Percentiles rank a stretch among this genome's conserved stretches.
These are phyloP conservation scores for Bidens hawaiensis DNA, from an alignment of 140 eudicot genomes.

Conservation along the genomic window DNA sequence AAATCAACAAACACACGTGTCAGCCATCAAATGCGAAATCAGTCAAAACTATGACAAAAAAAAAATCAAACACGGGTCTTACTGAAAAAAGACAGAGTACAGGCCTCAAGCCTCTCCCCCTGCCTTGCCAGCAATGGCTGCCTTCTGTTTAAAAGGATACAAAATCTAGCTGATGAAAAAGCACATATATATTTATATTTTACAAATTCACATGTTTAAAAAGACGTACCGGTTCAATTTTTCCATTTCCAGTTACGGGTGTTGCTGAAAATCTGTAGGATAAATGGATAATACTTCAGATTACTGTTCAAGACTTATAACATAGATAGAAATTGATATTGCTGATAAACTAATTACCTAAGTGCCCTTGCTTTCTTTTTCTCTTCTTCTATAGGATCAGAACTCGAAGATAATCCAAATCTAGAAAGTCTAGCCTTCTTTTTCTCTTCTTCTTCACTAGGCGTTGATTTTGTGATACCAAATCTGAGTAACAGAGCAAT, in stretches of 20 bases:
- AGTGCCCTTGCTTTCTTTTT: slow-evolving; percentile 95
- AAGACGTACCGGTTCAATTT: slow-evolving; percentile 37
- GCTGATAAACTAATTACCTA: slow-evolving; percentile 38
- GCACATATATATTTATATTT: neutral
- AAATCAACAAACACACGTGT: slow-evolving; percentile 7
- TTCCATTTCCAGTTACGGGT: slow-evolving; percentile 39
- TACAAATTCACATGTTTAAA: neutral
- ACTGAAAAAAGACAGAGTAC: slow-evolving; percentile 11
- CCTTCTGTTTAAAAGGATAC: slow-evolving; percentile 40
- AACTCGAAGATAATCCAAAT: slow-evolving; percentile 54
- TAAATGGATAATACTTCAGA: slow-evolving; percentile 17
- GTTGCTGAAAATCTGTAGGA: slow-evolving; percentile 64
- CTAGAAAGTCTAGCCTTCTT: slow-evolving; percentile 95
- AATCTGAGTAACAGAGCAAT: slow-evolving; percentile 43
- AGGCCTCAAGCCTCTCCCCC: slow-evolving; percentile 55
- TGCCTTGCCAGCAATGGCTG: slow-evolving; percentile 45
- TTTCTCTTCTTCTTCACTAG: slow-evolving; percentile 72
- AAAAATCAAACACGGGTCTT: slow-evolving; percentile 14
- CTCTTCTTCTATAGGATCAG: slow-evolving; percentile 65
- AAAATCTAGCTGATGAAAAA: neutral
- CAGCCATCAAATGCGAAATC: slow-evolving; percentile 5
- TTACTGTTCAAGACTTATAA: neutral
- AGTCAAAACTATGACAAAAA: neutral
- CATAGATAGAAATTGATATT: neutral
- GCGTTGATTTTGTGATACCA: slow-evolving; percentile 46